Evolutionary conservation across 306 rosid species (phyloP), one percentile per base, ranked within the genome.

Genomic region (Begonia loranthoides): DNA sequence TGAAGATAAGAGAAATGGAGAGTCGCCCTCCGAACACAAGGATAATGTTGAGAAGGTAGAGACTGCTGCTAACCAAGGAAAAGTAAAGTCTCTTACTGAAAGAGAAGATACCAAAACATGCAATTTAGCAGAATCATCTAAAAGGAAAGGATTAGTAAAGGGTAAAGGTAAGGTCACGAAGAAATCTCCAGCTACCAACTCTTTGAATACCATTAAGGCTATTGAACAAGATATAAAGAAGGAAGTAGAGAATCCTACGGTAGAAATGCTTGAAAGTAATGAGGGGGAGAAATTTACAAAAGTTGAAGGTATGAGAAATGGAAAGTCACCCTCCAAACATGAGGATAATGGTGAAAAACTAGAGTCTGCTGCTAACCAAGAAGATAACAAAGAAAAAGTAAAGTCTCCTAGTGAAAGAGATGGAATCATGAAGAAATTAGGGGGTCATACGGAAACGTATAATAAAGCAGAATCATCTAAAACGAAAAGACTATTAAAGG

Each of bases 401-500:
- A 47, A 12, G 43, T 48, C 10, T 7, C 56, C 51, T 21, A 62
- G 71, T 73, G 78, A 66, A 59, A 73, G 69, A 39, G 39, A 53
- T 46, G 52, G 17, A 52, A 50, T 43, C 51, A 65, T 60, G 51
- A 53, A 52, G 52, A 52, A 60, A 41, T 47, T 59, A 40, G 66
- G 56, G 48, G 67, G 61, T 66, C 51, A 54, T 41, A 45, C 65
- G 36, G 60, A 53, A 57, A 54, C 11, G 45, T 58, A 58, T 17
- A 43, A 48, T 50, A 65, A 63, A 58, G 65, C 63, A 12, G 81
- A 62, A 61, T 56, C 60, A 40, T 66, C 64, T 58, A 68, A 52
- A 59, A 82, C 63, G 63, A 75, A 51, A 60, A 69, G 9, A 28
- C 36, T 68, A 33, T 59, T 82, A 63, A 79, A 75, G 76, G 83